Percentiles rank a stretch among this genome's conserved stretches.
phyloP scores from a whole-genome alignment of 2,329 filamentous ascomycete genomes.

The Fusarium sp. region DNA sequence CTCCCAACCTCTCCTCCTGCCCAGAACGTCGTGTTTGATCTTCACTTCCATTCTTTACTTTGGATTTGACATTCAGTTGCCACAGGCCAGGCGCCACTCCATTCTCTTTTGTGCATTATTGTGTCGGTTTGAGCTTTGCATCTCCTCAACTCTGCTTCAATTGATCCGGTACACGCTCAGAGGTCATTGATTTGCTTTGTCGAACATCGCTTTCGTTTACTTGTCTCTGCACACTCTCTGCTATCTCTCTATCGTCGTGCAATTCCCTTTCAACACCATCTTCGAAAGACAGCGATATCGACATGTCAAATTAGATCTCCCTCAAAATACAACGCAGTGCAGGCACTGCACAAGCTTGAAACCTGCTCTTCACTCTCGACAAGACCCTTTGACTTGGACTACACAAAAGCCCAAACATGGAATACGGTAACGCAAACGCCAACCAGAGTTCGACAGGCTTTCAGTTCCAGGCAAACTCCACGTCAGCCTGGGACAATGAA shows the following conservation, averaged over 20 bases:
- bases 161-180: constrained; percentile 1
- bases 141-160: constrained; percentile 18
- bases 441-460: constrained; percentile 41
- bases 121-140: constrained; percentile 12
- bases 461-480: constrained; percentile 52
- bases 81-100: constrained; percentile 35
- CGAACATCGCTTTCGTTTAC: constrained; percentile 11
- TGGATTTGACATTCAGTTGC: constrained; percentile 31
- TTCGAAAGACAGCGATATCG: constrained; percentile 5
- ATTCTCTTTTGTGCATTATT: constrained; percentile 18
- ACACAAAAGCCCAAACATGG: constrained; percentile 16
- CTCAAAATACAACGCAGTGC: constrained; percentile 38
- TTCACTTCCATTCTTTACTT: constrained; percentile 29
- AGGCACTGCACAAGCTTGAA: constrained; percentile 41
- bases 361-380: constrained; percentile 27
- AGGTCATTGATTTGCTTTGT: constrained; percentile 7
- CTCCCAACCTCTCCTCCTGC: constrained; percentile 13
- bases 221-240: neutral
- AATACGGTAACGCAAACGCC: constrained; percentile 23
- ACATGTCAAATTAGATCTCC: constrained; percentile 35
- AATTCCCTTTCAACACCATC: neutral
- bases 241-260: neutral
- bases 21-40: constrained; percentile 22
- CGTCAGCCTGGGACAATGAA: constrained; percentile 59
- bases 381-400: constrained; percentile 18